Evolutionary conservation across 1,284 basidiomycete genomes (phyloP).

Genomic region (Pascua guehoae): DNA sequence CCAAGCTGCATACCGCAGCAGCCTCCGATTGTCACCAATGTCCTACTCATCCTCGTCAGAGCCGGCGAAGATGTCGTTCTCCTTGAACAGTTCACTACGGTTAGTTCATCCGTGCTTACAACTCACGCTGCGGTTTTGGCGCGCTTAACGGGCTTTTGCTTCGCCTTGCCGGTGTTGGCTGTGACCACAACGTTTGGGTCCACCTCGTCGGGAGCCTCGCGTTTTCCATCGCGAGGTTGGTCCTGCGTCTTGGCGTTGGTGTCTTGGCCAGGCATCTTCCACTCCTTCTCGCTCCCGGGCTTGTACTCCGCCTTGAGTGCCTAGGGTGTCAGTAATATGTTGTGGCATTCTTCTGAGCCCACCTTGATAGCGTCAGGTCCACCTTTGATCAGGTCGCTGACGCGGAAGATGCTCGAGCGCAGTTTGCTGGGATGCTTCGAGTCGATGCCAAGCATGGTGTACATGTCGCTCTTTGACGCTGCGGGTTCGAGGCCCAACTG

Average conservation of each 20-base stretch:
- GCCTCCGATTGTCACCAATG: too few species aligned
- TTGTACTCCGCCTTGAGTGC: slow-evolving; percentile 19
- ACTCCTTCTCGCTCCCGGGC: slow-evolving; percentile 4
- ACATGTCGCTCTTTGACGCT: slow-evolving; percentile 38
- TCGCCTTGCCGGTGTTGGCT: background rate
- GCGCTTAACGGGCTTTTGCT: slow-evolving; percentile 1
- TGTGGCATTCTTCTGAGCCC: background rate
- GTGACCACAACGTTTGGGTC: too few species aligned
- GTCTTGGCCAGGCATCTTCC: slow-evolving; percentile 3
- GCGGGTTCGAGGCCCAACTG: slow-evolving; percentile 34
- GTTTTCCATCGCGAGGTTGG: background rate
- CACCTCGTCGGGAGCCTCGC: background rate
- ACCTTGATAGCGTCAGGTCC: slow-evolving; percentile 24
- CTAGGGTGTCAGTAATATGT: slow-evolving; percentile 6
- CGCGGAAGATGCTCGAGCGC: slow-evolving; percentile 34
- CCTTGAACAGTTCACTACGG: slow-evolving; percentile 16
- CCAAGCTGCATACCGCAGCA: too few species aligned
- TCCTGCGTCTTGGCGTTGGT: slow-evolving; percentile 1
- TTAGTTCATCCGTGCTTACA: background rate
- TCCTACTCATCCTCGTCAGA: slow-evolving; percentile 16
- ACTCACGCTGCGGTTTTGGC: slow-evolving; percentile 21
- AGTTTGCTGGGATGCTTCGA: slow-evolving; percentile 44
- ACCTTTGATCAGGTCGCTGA: slow-evolving; percentile 27
- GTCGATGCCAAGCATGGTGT: slow-evolving; percentile 44
- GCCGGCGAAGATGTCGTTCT: slow-evolving; percentile 27